Conservation (phyloP, 225 moss, liverwort and hornwort species). For the Physcomitrium patens region DNA sequence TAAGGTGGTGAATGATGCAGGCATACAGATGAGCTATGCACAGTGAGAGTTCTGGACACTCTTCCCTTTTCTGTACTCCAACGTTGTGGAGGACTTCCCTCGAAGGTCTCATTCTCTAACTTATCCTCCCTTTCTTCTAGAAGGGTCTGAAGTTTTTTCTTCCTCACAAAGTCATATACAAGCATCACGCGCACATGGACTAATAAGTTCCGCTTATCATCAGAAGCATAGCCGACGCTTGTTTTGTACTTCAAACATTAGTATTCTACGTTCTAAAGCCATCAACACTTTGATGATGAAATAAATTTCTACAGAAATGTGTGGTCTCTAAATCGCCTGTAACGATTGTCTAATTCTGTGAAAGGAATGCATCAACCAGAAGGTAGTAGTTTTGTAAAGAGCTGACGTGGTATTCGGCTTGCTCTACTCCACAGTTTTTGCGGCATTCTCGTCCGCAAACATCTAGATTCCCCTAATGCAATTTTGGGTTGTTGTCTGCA, state of each 20-base stretch:
- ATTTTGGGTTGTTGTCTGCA: slow-evolving; percentile 14
- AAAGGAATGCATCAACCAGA: neutral
- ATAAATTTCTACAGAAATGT: too few species aligned
- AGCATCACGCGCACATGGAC: neutral
- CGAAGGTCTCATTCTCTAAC: slow-evolving; percentile 40
- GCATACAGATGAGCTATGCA: slow-evolving; percentile 68
- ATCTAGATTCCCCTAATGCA: neutral
- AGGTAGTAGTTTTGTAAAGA: too few species aligned
- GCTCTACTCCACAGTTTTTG: neutral
- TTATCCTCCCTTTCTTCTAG: slow-evolving; percentile 4
- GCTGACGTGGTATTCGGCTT: neutral
- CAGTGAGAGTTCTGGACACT: slow-evolving; percentile 68
- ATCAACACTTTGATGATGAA: neutral
- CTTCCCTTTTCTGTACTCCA: slow-evolving; percentile 53
- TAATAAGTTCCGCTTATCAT: neutral
- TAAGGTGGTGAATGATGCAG: slow-evolving; percentile 35
- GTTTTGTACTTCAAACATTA: neutral
- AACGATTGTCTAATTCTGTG: neutral
- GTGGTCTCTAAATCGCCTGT: neutral
- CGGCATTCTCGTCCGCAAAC: neutral
- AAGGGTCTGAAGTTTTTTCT: neutral
- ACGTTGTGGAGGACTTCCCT: slow-evolving; percentile 64
- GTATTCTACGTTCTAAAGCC: neutral
- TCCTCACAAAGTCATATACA: neutral
- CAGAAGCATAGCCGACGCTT: neutral